Conservation (phyloP, 2,329 filamentous ascomycete species). For the Aspergillus brunneoviolaceus region DNA sequence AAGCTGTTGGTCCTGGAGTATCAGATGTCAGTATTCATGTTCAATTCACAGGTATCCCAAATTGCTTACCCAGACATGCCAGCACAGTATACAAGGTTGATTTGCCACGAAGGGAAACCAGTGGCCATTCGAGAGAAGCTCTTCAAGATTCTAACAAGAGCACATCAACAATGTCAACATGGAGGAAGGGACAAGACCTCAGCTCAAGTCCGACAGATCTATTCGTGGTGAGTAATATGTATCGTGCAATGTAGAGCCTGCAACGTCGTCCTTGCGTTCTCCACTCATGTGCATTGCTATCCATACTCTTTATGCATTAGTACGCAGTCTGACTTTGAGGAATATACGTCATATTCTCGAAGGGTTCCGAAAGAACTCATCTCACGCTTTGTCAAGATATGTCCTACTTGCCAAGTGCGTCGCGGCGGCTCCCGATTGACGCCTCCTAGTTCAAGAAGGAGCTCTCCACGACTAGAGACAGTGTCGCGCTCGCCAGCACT, state of each 20-base stretch:
- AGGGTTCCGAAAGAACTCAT: slow-evolving; percentile 55
- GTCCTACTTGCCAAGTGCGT: slow-evolving; percentile 51
- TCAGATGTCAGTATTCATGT: slow-evolving; percentile 37
- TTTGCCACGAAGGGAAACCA: slow-evolving; percentile 54
- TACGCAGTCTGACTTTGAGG: background rate
- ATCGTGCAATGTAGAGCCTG: background rate
- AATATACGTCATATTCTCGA: background rate
- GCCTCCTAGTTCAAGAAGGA: slow-evolving; percentile 41
- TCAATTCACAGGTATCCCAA: background rate
- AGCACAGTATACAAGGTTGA: slow-evolving; percentile 41
- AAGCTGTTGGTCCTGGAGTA: slow-evolving; percentile 38
- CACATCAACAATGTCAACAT: slow-evolving; percentile 52
- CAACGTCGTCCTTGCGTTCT: background rate
- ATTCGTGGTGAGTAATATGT: slow-evolving; percentile 47
- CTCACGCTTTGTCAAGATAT: slow-evolving; percentile 53
- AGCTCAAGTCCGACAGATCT: slow-evolving; percentile 50
- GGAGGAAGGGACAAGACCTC: slow-evolving; percentile 55
- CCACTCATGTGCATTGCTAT: background rate
- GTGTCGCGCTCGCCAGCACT: slow-evolving; percentile 36
- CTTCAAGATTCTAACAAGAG: slow-evolving; percentile 52
- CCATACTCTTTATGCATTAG: background rate
- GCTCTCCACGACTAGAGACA: slow-evolving; percentile 39
- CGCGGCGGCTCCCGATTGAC: slow-evolving; percentile 44
- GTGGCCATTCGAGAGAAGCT: slow-evolving; percentile 53
- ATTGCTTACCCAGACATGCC: slow-evolving; percentile 7